These are phyloP conservation scores for Cordia subcordata DNA, from an alignment of 257 asterid species.

Conservation along the genomic window DNA sequence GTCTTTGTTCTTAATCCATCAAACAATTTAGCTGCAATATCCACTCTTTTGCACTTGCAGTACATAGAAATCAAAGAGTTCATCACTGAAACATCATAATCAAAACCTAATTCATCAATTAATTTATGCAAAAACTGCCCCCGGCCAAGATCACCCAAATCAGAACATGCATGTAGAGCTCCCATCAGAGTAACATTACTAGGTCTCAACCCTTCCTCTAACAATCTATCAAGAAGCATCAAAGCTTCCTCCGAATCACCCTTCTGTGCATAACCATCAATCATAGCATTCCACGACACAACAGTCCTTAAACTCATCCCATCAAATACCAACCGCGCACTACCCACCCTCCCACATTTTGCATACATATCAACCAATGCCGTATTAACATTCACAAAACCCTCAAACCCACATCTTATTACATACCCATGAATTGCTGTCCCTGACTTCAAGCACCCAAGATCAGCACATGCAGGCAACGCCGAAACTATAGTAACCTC, in stretches of 20 bases:
- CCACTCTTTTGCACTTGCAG: constrained; percentile 74
- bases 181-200: constrained; percentile 82
- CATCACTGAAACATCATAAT: constrained; percentile 49
- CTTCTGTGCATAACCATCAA: constrained; percentile 77
- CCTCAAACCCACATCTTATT: constrained; percentile 41
- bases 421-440: constrained; percentile 59
- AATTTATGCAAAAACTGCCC: constrained; percentile 62
- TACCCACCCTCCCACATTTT: constrained; percentile 55
- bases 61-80: constrained; percentile 91
- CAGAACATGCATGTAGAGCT: constrained; percentile 70
- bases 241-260: constrained; percentile 75
- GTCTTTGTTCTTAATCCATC: constrained; percentile 45
- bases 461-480: constrained; percentile 64
- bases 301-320: constrained; percentile 55
- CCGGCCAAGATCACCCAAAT: constrained; percentile 42
- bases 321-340: constrained; percentile 56
- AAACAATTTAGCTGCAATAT: constrained; percentile 56
- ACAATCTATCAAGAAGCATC: constrained; percentile 52
- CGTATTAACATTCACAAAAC: constrained; percentile 66
- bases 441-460: constrained; percentile 47
- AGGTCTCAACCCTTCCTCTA: constrained; percentile 56
- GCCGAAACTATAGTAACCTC: constrained; percentile 63
- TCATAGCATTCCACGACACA: constrained; percentile 88
- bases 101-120: constrained; percentile 39
- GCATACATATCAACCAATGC: constrained; percentile 87